A percentile compares a stretch with the other conserved stretches of the same genome.
phyloP scores from a whole-genome alignment of 2,329 filamentous ascomycete genomes.

The Cladosporium sp. region DNA sequence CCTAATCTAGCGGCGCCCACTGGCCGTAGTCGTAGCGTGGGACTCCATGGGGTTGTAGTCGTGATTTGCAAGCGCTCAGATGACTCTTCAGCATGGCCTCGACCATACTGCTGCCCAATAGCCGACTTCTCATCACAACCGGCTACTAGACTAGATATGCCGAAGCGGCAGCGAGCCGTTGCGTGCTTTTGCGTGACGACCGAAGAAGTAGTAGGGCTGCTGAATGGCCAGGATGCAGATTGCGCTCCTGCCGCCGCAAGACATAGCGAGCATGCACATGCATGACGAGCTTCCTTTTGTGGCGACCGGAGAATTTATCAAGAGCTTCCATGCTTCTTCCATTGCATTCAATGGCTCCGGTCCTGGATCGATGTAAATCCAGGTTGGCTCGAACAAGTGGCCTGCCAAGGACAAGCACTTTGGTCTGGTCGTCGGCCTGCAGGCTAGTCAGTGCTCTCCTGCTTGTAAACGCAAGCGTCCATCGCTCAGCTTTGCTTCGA shows the following conservation, averaged over 20 bases:
- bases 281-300: not conserved
- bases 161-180: conserved; percentile 13
- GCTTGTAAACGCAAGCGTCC: too few relatives aligned
- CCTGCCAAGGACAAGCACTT: not conserved
- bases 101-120: too few relatives aligned
- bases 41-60: not conserved
- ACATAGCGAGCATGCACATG: not conserved
- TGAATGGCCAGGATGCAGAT: conserved; percentile 6
- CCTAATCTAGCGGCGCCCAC: conserved; percentile 2
- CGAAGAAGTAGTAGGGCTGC: too few relatives aligned
- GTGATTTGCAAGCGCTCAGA: not conserved
- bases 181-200: conserved; percentile 2
- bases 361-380: not conserved
- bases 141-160: conserved; percentile 3
- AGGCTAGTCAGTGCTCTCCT: too few relatives aligned
- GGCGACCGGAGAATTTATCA: not conserved
- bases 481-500: too few relatives aligned
- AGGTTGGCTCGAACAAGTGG: not conserved
- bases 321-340: not conserved
- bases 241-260: conserved; percentile 9
- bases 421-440: too few relatives aligned
- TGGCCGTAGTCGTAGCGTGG: not conserved
- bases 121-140: not conserved
- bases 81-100: conserved; percentile 8
- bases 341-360: not conserved